phyloP scores from a whole-genome alignment of 345 rosid genomes.

The Euphorbia tirucalli region DNA sequence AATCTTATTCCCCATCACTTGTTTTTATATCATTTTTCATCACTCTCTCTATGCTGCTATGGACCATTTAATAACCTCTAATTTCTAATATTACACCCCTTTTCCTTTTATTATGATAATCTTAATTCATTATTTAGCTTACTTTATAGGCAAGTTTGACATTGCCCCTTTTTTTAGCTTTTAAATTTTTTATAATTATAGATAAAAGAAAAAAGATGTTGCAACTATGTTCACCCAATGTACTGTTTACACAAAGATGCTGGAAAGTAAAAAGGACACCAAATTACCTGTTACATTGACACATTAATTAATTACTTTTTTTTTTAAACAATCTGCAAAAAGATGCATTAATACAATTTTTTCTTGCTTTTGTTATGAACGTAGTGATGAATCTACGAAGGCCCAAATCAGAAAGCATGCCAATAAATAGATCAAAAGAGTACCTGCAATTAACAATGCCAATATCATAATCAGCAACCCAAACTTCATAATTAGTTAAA shows the following conservation, averaged over 20 bases:
- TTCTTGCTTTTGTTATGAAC: not conserved
- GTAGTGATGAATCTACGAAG: slow-evolving; percentile 5
- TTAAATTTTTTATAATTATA: too few relatives aligned
- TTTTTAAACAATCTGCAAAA: not conserved
- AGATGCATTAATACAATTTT: not conserved
- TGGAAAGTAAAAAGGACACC: too few relatives aligned
- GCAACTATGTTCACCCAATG: not conserved
- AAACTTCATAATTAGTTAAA: too few relatives aligned
- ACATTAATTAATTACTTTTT: not conserved
- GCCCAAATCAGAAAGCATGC: slow-evolving; percentile 24
- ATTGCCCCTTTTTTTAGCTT: not conserved
- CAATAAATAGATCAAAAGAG: slow-evolving; percentile 16
- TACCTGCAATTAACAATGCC: slow-evolving; percentile 29
- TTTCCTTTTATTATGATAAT: not conserved
- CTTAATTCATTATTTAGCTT: not conserved
- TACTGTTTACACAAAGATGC: too few relatives aligned
- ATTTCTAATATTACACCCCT: not conserved
- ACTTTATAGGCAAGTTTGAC: not conserved
- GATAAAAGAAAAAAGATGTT: not conserved
- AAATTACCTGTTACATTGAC: not conserved
- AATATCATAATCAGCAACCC: not conserved
- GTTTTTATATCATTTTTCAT: not conserved
- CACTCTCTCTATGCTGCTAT: not conserved
- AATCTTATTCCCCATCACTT: slow-evolving; percentile 29
- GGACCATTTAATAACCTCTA: slow-evolving; percentile 1